These are phyloP conservation scores for Gleditsia sinensis DNA, from an alignment of 306 rosid genomes.

Conservation along the genomic window DNA sequence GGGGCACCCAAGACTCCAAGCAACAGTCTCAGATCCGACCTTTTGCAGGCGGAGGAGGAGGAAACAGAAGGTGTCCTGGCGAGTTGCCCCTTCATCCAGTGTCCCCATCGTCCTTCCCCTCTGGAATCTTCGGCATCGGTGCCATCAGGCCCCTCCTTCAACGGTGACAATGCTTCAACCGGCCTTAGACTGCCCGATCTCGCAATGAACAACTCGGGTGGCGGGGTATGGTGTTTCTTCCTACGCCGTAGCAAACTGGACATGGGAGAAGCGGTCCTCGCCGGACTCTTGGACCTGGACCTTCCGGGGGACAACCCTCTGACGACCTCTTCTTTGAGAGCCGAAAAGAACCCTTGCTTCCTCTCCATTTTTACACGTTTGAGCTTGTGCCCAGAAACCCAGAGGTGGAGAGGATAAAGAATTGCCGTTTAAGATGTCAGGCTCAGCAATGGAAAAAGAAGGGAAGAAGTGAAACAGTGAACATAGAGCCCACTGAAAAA, in stretches of 20 bases:
- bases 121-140: constrained; percentile 65
- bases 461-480: not conserved
- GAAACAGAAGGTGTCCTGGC: constrained; percentile 76
- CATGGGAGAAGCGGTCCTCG: constrained; percentile 70
- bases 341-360: constrained; percentile 86
- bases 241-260: constrained; percentile 70
- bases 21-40: constrained; percentile 91
- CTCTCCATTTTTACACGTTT: constrained; percentile 66
- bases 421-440: not conserved
- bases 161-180: constrained; percentile 87
- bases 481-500: not conserved
- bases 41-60: constrained; percentile 62
- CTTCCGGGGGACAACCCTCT: constrained; percentile 83
- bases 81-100: constrained; percentile 90
- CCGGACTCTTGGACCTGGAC: constrained; percentile 79
- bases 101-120: constrained; percentile 83
- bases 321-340: constrained; percentile 80
- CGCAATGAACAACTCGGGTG: constrained; percentile 59
- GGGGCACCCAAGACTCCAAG: constrained; percentile 98
- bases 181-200: constrained; percentile 94
- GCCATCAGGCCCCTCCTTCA: constrained; percentile 93
- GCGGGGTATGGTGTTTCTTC: constrained; percentile 62
- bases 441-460: not conserved
- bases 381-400: not conserved
- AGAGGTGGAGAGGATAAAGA: not conserved